Evolutionary conservation across 805 yeast species (phyloP).

Genomic region (Candida cerambycidarum): DNA sequence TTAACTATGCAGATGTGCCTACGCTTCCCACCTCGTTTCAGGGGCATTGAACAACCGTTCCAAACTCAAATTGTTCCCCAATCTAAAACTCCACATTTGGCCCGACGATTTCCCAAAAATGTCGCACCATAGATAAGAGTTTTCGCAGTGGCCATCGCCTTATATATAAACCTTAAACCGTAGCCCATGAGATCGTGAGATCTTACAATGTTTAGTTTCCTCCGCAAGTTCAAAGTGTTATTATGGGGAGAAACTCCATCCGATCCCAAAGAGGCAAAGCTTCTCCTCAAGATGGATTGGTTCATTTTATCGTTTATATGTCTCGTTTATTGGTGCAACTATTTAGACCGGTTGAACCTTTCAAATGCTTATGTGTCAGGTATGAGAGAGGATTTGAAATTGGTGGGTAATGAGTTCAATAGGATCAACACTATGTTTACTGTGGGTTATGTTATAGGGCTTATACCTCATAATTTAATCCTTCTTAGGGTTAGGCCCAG

Average conservation of each 20-base stretch:
- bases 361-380: conserved; percentile 62
- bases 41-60: too few relatives aligned
- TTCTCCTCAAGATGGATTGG: conserved; percentile 39
- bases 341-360: conserved; percentile 49
- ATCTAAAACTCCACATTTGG: too few relatives aligned
- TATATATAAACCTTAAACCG: conserved; percentile 1
- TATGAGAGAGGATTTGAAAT: conserved; percentile 54
- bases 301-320: conserved; percentile 43
- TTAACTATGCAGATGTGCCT: too few relatives aligned
- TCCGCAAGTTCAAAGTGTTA: conserved; percentile 11
- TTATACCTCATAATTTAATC: conserved; percentile 61
- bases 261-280: conserved; percentile 29
- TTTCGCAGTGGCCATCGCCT: neutral
- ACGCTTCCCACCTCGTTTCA: too few relatives aligned
- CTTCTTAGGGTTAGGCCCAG: conserved; percentile 54
- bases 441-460: conserved; percentile 60
- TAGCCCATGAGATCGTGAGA: neutral
- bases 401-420: conserved; percentile 51
- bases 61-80: too few relatives aligned
- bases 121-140: neutral
- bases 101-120: too few relatives aligned
- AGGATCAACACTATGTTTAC: conserved; percentile 55
- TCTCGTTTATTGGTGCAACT: conserved; percentile 48
- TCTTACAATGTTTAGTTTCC: neutral
- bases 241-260: conserved; percentile 35